phyloP scores from a whole-genome alignment of 1,284 basidiomycete genomes.

The Afroboletus lepidellus region DNA sequence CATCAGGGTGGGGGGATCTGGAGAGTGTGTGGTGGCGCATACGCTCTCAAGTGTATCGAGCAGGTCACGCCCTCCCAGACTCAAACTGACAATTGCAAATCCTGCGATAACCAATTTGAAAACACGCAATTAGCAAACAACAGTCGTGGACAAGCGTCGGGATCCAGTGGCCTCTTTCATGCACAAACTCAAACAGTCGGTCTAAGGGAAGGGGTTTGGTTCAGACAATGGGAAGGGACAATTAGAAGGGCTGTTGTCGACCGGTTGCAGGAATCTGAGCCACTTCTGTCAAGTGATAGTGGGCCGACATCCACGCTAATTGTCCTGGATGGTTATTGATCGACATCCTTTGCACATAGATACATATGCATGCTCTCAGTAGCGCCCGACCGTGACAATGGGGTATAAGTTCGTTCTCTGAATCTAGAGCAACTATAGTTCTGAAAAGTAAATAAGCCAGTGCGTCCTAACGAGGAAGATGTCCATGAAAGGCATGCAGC shows the following conservation, averaged over 20 bases:
- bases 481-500: neutral
- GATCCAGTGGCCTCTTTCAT: conserved; percentile 22
- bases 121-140: conserved; percentile 25
- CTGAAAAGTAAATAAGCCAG: conserved; percentile 22
- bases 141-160: conserved; percentile 7
- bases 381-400: neutral
- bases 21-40: conserved; percentile 68
- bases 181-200: conserved; percentile 47
- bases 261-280: conserved; percentile 27
- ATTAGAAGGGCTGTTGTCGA: conserved; percentile 54
- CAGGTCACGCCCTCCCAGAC: conserved; percentile 34
- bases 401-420: conserved; percentile 8
- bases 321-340: conserved; percentile 36
- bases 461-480: neutral
- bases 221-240: conserved; percentile 68
- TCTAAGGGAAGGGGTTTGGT: conserved; percentile 72
- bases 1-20: conserved; percentile 60
- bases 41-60: conserved; percentile 53
- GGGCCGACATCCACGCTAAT: conserved; percentile 9
- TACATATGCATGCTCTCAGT: neutral
- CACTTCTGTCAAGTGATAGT: conserved; percentile 27
- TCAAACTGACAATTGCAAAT: conserved; percentile 14
- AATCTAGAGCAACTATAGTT: conserved; percentile 12
- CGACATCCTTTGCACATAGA: neutral
- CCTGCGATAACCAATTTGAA: conserved; percentile 15